These are phyloP conservation scores for Neophaeococcomyces mojaviensis DNA, from an alignment of 2,329 filamentous ascomycete species.

Conservation along the genomic window DNA sequence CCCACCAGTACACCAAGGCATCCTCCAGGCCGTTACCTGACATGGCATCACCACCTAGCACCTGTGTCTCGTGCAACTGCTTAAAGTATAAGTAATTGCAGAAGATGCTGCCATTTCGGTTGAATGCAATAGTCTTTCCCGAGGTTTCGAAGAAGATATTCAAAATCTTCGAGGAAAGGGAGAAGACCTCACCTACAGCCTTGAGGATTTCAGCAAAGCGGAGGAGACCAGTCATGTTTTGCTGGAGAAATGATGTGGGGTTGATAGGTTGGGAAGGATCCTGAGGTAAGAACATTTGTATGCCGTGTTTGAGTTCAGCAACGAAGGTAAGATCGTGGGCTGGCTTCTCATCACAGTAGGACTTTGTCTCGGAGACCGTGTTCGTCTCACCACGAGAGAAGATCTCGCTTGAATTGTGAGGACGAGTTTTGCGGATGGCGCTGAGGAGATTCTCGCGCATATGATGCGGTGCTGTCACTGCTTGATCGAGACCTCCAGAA, in stretches of 20 bases:
- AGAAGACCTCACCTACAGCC: constrained; percentile 66
- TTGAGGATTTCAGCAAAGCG: constrained; percentile 62
- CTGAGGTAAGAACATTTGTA: constrained; percentile 62
- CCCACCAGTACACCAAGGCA: constrained; percentile 82
- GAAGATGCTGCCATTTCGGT: constrained; percentile 77
- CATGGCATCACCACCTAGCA: constrained; percentile 27
- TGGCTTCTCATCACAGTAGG: constrained; percentile 75
- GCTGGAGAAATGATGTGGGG: constrained; percentile 51
- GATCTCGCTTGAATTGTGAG: constrained; percentile 66
- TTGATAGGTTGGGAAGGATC: constrained; percentile 44
- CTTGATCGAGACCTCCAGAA: constrained; percentile 17
- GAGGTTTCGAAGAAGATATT: constrained; percentile 81
- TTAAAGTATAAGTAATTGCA: constrained; percentile 87
- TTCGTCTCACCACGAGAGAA: constrained; percentile 65
- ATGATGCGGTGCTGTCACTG: constrained; percentile 36
- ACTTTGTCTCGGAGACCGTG: constrained; percentile 70
- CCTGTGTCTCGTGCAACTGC: constrained; percentile 59
- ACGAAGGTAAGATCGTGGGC: constrained; percentile 65
- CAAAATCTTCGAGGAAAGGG: constrained; percentile 58
- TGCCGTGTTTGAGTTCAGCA: constrained; percentile 61
- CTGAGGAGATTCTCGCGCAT: constrained; percentile 53
- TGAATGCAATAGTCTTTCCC: constrained; percentile 86
- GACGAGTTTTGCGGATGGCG: constrained; percentile 69
- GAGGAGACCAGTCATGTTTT: constrained; percentile 57
- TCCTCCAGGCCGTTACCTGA: constrained; percentile 50